Percentiles rank a stretch among this genome's conserved stretches.
phyloP scores from a whole-genome alignment of 1,284 basidiomycete genomes.

The Pseudozyma tsukubaensis region DNA sequence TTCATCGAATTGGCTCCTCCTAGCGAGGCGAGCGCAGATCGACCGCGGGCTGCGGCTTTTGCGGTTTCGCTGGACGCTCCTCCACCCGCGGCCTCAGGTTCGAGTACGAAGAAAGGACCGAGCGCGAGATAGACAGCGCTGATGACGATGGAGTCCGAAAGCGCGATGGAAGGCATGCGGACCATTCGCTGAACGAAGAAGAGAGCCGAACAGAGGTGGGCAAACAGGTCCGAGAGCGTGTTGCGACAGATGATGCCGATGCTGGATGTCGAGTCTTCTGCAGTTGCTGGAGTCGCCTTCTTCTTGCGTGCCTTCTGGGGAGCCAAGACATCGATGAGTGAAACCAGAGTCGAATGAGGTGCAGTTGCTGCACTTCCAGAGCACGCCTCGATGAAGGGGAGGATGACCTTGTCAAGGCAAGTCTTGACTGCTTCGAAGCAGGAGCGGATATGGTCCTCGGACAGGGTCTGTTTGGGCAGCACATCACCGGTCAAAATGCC shows the following conservation, averaged over 20 bases:
- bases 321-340: slow-evolving; percentile 66
- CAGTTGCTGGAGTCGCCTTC: slow-evolving; percentile 18
- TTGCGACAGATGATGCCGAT: slow-evolving; percentile 47
- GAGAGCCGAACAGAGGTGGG: slow-evolving; percentile 58
- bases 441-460: slow-evolving; percentile 86
- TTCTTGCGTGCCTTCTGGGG: slow-evolving; percentile 48
- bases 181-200: slow-evolving; percentile 69
- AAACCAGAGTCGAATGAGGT: slow-evolving; percentile 46
- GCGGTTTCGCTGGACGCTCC: slow-evolving; percentile 34
- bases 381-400: slow-evolving; percentile 84
- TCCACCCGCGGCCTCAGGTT: slow-evolving; percentile 71
- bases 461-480: slow-evolving; percentile 81
- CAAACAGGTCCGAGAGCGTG: slow-evolving; percentile 48
- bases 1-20: slow-evolving; percentile 74
- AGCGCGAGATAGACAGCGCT: slow-evolving; percentile 90
- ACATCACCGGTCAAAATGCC: slow-evolving; percentile 80
- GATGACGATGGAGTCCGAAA: slow-evolving; percentile 74
- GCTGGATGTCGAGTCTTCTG: slow-evolving; percentile 25
- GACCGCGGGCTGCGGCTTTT: slow-evolving; percentile 32
- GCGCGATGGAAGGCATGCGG: slow-evolving; percentile 70
- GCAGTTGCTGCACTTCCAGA: slow-evolving; percentile 33
- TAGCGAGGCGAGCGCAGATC: slow-evolving; percentile 43
- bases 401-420: slow-evolving; percentile 81
- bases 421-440: slow-evolving; percentile 83
- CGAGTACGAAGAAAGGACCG: slow-evolving; percentile 85